These are phyloP conservation scores for Neonectria ditissima DNA, from an alignment of 2,329 filamentous ascomycete genomes.

Conservation along the genomic window DNA sequence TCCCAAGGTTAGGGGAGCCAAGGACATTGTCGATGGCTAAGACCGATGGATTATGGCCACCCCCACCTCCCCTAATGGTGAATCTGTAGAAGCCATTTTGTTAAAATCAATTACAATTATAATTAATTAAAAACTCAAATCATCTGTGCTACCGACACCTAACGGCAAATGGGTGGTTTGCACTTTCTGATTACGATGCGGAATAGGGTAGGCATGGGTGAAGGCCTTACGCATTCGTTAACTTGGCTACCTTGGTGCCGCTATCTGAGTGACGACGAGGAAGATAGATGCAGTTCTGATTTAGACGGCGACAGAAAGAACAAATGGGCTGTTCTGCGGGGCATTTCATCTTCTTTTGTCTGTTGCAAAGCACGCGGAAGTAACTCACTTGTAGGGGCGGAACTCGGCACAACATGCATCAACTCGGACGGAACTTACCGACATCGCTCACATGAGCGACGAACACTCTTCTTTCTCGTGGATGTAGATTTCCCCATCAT, in stretches of 20 bases:
- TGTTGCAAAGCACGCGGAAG: too few relatives aligned
- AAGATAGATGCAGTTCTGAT: conserved; percentile 37
- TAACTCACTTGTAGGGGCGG: too few relatives aligned
- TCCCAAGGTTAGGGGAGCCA: too few relatives aligned
- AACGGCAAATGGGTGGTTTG: too few relatives aligned
- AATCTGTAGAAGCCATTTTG: too few relatives aligned
- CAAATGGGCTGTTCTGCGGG: conserved; percentile 41
- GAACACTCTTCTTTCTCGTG: conserved; percentile 21
- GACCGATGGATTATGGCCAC: too few relatives aligned
- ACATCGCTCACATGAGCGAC: conserved; percentile 41
- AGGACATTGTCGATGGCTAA: too few relatives aligned
- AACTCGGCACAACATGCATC: not conserved
- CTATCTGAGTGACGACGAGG: conserved; percentile 29
- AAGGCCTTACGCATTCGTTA: not conserved
- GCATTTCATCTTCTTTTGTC: conserved; percentile 43
- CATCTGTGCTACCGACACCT: too few relatives aligned
- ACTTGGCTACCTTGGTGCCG: not conserved
- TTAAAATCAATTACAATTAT: too few relatives aligned
- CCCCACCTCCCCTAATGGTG: too few relatives aligned
- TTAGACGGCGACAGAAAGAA: conserved; percentile 37
- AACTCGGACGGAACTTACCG: conserved; percentile 27
- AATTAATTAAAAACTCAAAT: too few relatives aligned
- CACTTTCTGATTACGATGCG: too few relatives aligned
- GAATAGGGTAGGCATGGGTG: not conserved
- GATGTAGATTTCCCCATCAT: not conserved